Evolutionary conservation across 208 protist genomes (phyloP), one percentile per base, ranked within the genome.

Genomic region (Naegleria fowleri): DNA sequence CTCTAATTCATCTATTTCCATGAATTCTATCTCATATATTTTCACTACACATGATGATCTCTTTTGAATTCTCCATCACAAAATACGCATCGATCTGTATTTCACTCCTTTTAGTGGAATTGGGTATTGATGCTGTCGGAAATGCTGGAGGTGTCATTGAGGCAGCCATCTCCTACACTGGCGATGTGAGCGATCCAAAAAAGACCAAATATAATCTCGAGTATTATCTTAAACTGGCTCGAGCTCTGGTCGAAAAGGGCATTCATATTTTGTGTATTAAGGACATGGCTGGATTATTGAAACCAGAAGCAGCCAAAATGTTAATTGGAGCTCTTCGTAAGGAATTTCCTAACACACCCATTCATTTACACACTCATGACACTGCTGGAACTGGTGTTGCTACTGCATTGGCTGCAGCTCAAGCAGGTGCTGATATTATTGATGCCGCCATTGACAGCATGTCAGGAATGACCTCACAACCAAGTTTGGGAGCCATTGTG

Each of bases 351-450:
- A 87, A 95, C 15, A 38, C 95, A 48, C 96, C 97, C 15, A 97
- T 98, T 90, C 97, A 98, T 91, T 96, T 98, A 33, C 97, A 98
- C 93, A 97, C 96, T 9, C 97, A 98, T 91, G 96, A 98, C 92
- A 98, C 97, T 0, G 91, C 95, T 9, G 96, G 96, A 33, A 93
- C 93, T 29, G 94, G 95, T 87, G 95, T 98, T 40, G 95, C 96
- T n/a, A 91, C 96, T 13, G 96, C 96, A 94, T 51, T 98, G 22
- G 95, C 94, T 25, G 91, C 91, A 39, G 91, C 92, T 9, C 88
- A 95, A 36, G 94, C 96, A 41, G 97, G 97, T 36, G 95, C 95
- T 5, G 95, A 98, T 91, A 95, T 95, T 5, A 95, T 98, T 33
- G 96, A 98, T 92, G 83, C 55, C 29, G 95, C 95, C 19, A 92